Conservation (phyloP, 495 filamentous ascomycete species). For the Sporormia fimetaria region DNA sequence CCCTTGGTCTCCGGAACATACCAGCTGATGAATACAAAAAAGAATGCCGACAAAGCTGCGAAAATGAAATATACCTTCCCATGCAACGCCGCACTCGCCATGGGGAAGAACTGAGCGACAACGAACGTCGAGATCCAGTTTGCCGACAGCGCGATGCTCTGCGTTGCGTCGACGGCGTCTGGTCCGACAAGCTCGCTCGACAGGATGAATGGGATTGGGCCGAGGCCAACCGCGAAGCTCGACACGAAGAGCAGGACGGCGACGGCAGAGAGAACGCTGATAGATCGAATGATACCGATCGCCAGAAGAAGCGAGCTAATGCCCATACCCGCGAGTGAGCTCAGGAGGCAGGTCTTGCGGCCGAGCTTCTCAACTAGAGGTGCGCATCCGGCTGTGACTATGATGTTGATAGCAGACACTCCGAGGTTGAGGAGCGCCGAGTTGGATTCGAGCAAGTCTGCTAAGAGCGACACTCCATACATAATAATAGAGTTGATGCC, state of each 20-base stretch:
- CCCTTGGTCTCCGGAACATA: conserved; percentile 77
- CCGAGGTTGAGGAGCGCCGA: conserved; percentile 71
- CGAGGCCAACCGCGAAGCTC: conserved; percentile 82
- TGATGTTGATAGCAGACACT: conserved; percentile 75
- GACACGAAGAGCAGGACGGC: conserved; percentile 76
- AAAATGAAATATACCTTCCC: conserved; percentile 87
- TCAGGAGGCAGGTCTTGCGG: conserved; percentile 68
- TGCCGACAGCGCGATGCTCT: conserved; percentile 70
- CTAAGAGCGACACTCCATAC: conserved; percentile 86
- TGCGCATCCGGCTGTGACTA: conserved; percentile 68
- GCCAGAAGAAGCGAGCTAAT: conserved; percentile 61
- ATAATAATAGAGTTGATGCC: conserved; percentile 97
- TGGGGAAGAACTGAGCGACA: conserved; percentile 86
- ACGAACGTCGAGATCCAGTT: conserved; percentile 88
- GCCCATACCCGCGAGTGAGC: conserved; percentile 76
- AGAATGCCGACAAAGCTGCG: conserved; percentile 54
- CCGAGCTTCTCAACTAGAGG: conserved; percentile 77
- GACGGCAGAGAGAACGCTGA: conserved; percentile 64
- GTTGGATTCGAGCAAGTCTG: conserved; percentile 60
- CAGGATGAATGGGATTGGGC: conserved; percentile 89
- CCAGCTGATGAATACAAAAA: conserved; percentile 53
- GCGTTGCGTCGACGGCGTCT: conserved; percentile 79
- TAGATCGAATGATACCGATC: conserved; percentile 54
- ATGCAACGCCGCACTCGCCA: conserved; percentile 61
- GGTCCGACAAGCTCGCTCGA: conserved; percentile 78